A percentile compares a stretch with the other conserved stretches of the same genome.
Evolutionary conservation across 2,329 filamentous ascomycete species (phyloP).

Genomic region (Cordyceps pruinosa): DNA sequence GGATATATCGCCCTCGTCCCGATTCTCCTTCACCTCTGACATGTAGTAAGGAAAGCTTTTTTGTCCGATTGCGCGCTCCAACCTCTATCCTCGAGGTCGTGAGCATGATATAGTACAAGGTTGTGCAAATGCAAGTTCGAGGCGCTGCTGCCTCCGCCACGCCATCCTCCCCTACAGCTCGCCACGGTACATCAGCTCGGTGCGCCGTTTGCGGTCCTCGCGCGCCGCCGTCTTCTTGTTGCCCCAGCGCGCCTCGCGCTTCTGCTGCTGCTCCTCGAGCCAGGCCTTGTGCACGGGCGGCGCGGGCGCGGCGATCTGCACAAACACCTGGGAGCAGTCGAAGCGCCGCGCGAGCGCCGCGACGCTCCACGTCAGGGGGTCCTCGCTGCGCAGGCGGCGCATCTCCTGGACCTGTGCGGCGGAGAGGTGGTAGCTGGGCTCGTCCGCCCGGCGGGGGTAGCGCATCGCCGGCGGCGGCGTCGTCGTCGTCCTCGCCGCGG

Average conservation of each 20-base stretch:
- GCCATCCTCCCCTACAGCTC: slow-evolving; percentile 36
- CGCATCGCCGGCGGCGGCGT: slow-evolving; percentile 26
- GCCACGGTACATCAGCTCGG: slow-evolving; percentile 44
- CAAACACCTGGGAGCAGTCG: slow-evolving; percentile 48
- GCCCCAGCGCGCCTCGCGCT: slow-evolving; percentile 50
- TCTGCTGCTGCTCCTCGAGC: slow-evolving; percentile 39
- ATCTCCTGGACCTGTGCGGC: slow-evolving; percentile 53
- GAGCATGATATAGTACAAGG: slow-evolving; percentile 7
- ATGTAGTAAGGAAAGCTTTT: neutral
- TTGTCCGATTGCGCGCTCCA: neutral
- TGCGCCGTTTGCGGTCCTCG: slow-evolving; percentile 48
- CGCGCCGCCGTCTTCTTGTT: slow-evolving; percentile 46
- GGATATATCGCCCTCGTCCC: neutral
- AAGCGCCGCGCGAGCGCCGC: slow-evolving; percentile 46
- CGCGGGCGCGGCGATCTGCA: slow-evolving; percentile 51
- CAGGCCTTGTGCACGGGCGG: slow-evolving; percentile 40
- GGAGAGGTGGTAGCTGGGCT: slow-evolving; percentile 45
- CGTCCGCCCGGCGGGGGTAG: slow-evolving; percentile 25
- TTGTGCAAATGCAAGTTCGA: neutral
- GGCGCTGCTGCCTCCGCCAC: neutral
- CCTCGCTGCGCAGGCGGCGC: slow-evolving; percentile 43
- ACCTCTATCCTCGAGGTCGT: neutral
- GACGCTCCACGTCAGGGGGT: slow-evolving; percentile 51
- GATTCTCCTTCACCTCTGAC: neutral
- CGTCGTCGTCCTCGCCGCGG: slow-evolving; percentile 13